These are phyloP conservation scores for Niebla homalea DNA, from an alignment of 495 filamentous ascomycete genomes.

Conservation along the genomic window DNA sequence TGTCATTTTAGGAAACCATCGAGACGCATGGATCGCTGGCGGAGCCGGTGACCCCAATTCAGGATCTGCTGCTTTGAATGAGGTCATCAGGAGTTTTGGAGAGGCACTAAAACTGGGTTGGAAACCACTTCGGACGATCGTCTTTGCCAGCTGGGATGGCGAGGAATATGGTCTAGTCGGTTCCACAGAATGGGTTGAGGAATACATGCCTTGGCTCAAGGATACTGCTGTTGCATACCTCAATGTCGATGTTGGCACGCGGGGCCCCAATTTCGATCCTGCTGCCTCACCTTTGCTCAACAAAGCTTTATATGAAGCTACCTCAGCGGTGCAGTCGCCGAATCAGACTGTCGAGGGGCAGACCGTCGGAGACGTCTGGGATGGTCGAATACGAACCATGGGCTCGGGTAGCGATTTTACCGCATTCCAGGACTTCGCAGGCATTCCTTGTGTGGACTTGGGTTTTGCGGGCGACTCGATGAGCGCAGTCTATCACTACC, in stretches of 20 bases:
- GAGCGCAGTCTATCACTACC: slow-evolving; percentile 57
- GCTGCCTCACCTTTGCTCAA: slow-evolving; percentile 63
- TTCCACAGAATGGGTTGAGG: slow-evolving; percentile 63
- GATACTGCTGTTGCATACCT: slow-evolving; percentile 59
- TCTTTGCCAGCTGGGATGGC: slow-evolving; percentile 65
- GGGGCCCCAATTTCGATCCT: slow-evolving; percentile 34
- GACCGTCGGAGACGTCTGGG: slow-evolving; percentile 52
- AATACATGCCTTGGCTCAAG: slow-evolving; percentile 75
- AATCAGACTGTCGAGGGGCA: slow-evolving; percentile 53
- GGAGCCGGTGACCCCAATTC: slow-evolving; percentile 77
- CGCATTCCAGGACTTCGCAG: slow-evolving; percentile 61
- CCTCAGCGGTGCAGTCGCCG: slow-evolving; percentile 59
- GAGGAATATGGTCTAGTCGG: slow-evolving; percentile 64
- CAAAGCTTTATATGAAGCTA: slow-evolving; percentile 56
- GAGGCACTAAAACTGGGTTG: slow-evolving; percentile 62
- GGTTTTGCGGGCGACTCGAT: slow-evolving; percentile 34
- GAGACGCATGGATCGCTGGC: slow-evolving; percentile 86
- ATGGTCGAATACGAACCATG: slow-evolving; percentile 49
- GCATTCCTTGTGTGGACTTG: slow-evolving; percentile 51
- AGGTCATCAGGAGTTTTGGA: slow-evolving; percentile 73
- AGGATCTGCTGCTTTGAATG: slow-evolving; percentile 79
- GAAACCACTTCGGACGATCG: slow-evolving; percentile 73
- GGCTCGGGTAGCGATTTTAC: slow-evolving; percentile 64
- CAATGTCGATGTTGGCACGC: slow-evolving; percentile 54
- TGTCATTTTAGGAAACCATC: slow-evolving; percentile 86